Evolutionary conservation across 495 filamentous ascomycete species (phyloP).

Genomic region (Cercophora newfieldiana): DNA sequence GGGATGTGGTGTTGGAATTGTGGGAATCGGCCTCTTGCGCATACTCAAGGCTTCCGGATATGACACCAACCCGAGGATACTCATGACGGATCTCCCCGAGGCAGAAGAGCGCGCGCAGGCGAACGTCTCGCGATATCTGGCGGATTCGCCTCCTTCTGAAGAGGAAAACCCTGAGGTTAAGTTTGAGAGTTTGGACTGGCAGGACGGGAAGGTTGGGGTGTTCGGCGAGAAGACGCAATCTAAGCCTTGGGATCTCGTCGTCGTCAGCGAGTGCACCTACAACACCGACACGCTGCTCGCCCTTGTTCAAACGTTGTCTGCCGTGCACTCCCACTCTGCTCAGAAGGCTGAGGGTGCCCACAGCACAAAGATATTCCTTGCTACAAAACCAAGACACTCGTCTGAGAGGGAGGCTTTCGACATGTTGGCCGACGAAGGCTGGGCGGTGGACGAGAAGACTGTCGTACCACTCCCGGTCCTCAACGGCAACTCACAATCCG

Average conservation of each 20-base stretch:
- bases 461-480: constrained; percentile 58
- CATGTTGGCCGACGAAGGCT: constrained; percentile 62
- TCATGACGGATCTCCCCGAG: constrained; percentile 82
- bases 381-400: constrained; percentile 82
- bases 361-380: constrained; percentile 59
- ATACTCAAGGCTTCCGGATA: constrained; percentile 42
- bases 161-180: constrained; percentile 17
- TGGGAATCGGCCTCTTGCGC: constrained; percentile 72
- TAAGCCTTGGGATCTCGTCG: constrained; percentile 64
- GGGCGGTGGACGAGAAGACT: constrained; percentile 50
- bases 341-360: background rate
- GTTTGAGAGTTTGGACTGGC: constrained; percentile 77
- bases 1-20: constrained; percentile 80
- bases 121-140: constrained; percentile 39
- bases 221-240: constrained; percentile 41
- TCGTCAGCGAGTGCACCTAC: constrained; percentile 94
- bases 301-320: constrained; percentile 68
- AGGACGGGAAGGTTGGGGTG: constrained; percentile 38
- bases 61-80: constrained; percentile 40
- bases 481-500: constrained; percentile 56
- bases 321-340: constrained; percentile 41
- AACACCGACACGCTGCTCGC: constrained; percentile 78
- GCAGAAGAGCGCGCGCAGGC: constrained; percentile 56
- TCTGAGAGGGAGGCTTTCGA: constrained; percentile 80
- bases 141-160: constrained; percentile 16